Base-by-base conservation (phyloP, 1,284 basidiomycete genomes). In the Fistulinella staudtii region DNA sequence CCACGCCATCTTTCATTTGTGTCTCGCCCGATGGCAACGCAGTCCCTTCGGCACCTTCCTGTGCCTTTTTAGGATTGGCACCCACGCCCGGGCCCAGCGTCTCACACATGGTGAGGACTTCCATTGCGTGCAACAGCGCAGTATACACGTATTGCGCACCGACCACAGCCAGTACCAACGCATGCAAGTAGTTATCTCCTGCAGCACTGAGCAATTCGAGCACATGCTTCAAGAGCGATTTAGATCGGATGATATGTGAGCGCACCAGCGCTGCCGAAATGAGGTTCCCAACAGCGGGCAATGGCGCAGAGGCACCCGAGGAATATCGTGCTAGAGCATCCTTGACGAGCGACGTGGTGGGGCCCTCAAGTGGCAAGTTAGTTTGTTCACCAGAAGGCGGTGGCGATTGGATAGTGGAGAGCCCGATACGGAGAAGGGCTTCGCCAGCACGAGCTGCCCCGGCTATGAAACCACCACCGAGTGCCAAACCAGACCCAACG, bases 131-230 rank as follows among this genome's bases (percentile, higher is more conserved):
- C n/a, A 79, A 75, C 2, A 71, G 71, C 0, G 83, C 75, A 0
- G 85, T 88, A 49, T 85, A 77, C 22, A 83, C 54, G 51, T 86
- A 89, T 50, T 87, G 80, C 15, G 79, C 74, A 2, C 82, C 73
- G 11, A 82, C 73, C 18, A 88, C 71, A 2, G 82, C 77, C 5
- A 89, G 69, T 6, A 85, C 69, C 4, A 85, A 66, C 7, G 82
- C 82, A 9, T 83, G 79, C 11, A 87, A 63, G 55, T 88, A 76
- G 52, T 87, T 89, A 50, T 88, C 85, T 24, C 75, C 76, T 3
- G 80, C 70, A 1, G 59, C 54, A 1, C 77, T 79, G 0, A 79
- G 75, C 11, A 80, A 63, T 14, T 73, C 69, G 1, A 89, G 71
- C 0, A 85, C 80, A 1, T 65, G 57, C 47, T 80, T 80, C 21